These are phyloP conservation scores for Ceratocystis alfenasii DNA, from an alignment of 2,329 filamentous ascomycete species.

Conservation along the genomic window DNA sequence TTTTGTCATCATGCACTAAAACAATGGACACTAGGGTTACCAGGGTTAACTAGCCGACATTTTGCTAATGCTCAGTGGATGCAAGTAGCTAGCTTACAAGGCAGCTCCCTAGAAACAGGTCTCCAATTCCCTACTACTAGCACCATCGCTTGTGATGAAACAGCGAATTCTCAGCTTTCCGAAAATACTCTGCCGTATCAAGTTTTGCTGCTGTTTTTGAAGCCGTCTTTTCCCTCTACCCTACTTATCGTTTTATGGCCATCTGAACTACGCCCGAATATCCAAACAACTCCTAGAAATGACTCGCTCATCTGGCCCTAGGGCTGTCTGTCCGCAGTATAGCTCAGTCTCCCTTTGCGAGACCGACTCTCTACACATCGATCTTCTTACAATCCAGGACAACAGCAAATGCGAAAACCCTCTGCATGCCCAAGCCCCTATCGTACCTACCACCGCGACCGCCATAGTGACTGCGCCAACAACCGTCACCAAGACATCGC, in stretches of 20 bases:
- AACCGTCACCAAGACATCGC: not conserved
- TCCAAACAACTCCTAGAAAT: not conserved
- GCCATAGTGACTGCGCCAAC: not conserved
- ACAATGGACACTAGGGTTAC: too few relatives aligned
- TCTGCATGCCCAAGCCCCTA: not conserved
- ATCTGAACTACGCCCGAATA: not conserved
- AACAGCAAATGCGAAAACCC: not conserved
- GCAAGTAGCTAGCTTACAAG: too few relatives aligned
- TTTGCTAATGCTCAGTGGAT: too few relatives aligned
- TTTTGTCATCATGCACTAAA: too few relatives aligned
- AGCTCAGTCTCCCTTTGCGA: not conserved
- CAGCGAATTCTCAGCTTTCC: too few relatives aligned
- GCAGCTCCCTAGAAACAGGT: too few relatives aligned
- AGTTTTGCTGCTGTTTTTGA: not conserved
- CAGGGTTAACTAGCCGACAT: too few relatives aligned
- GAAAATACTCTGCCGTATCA: not conserved
- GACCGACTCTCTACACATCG: conserved; percentile 6
- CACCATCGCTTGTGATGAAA: too few relatives aligned
- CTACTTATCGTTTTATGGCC: not conserved
- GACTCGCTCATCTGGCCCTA: conserved; percentile 1
- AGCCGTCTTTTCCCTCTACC: not conserved
- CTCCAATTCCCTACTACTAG: too few relatives aligned
- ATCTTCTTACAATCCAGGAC: conserved; percentile 8
- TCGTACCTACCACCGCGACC: not conserved
- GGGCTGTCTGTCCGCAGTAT: not conserved